These are phyloP conservation scores for Penicillium chermesinum DNA, from an alignment of 495 filamentous ascomycete genomes.

Conservation along the genomic window DNA sequence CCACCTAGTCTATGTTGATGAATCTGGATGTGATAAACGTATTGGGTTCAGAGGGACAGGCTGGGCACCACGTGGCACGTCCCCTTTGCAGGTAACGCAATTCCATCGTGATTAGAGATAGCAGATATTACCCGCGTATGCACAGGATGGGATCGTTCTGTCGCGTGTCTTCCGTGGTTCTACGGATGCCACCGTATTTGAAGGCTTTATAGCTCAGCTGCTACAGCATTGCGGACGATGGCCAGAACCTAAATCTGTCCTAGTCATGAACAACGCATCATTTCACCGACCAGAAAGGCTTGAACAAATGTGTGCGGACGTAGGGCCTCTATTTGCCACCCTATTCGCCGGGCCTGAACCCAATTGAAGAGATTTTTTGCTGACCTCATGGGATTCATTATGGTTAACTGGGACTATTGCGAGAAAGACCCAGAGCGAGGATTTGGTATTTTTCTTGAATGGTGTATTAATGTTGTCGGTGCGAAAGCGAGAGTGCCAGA, in stretches of 20 bases:
- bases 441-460: constrained; percentile 27
- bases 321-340: constrained; percentile 10
- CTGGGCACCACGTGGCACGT: constrained; percentile 2
- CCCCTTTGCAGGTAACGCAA: constrained; percentile 6
- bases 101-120: constrained; percentile 9
- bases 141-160: constrained; percentile 33
- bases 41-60: constrained; percentile 8
- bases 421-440: constrained; percentile 34
- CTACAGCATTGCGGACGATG: constrained; percentile 32
- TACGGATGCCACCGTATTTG: constrained; percentile 34
- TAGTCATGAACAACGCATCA: constrained; percentile 13
- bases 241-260: constrained; percentile 36
- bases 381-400: constrained; percentile 24
- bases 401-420: constrained; percentile 9
- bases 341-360: constrained; percentile 28
- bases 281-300: neutral
- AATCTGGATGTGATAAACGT: constrained; percentile 10
- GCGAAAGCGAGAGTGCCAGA: constrained; percentile 15
- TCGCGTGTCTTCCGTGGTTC: constrained; percentile 32
- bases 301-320: constrained; percentile 1
- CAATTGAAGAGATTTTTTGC: constrained; percentile 29
- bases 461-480: constrained; percentile 25
- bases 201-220: constrained; percentile 39
- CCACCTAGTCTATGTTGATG: constrained; percentile 6
- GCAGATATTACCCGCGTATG: constrained; percentile 30